Evolutionary conservation across 2,329 filamentous ascomycete genomes (phyloP), one percentile per base, ranked within the genome.

Genomic region (Raffaelea ambrosiae): DNA sequence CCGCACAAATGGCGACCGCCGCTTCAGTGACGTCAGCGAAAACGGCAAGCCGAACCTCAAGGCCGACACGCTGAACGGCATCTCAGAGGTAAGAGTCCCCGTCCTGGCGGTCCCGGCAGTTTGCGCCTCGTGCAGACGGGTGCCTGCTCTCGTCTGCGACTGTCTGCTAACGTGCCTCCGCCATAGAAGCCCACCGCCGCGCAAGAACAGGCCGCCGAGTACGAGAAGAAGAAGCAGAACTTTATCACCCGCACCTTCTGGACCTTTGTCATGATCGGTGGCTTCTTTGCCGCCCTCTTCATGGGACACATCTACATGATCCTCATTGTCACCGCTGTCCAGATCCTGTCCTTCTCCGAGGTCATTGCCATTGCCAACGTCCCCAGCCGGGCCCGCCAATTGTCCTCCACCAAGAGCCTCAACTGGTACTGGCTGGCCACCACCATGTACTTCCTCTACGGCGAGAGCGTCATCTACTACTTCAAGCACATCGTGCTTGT

Each of bases 341-440:
- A 98, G 69, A 91, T 98, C 64, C 79, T 98, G 58, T 96, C 88
- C 48, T 98, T 97, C 80, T 97, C 96, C 73, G 93, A 98, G 69
- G 93, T 98, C 60, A 97, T 98, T 62, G 90, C 91, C 54, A 97
- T 98, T 60, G 86, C 91, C 57, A 95, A 91, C 63, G 88, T 97
- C 8, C 90, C 93, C 47, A 95, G 88, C 65, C 83, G 86, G 60
- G 90, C 90, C 54, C 84, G 91, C 61, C 88, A 91, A 63, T 75
- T 98, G 52, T 86, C 86, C 50, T 95, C 95, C 58, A 96, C 91
- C 55, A 96, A 96, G 73, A 89, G 88, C 56, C 73, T 98, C 58
- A 97, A 97, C 68, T 98, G 93, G 93, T 98, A 98, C 68, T 98
- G 95, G 73, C 77, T 98, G 47, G 93, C 89, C n/a, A 88, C 87